Percentiles rank a stretch among this genome's conserved stretches.
phyloP scores from a whole-genome alignment of 441 rosid genomes.

The Erodium trifolium region DNA sequence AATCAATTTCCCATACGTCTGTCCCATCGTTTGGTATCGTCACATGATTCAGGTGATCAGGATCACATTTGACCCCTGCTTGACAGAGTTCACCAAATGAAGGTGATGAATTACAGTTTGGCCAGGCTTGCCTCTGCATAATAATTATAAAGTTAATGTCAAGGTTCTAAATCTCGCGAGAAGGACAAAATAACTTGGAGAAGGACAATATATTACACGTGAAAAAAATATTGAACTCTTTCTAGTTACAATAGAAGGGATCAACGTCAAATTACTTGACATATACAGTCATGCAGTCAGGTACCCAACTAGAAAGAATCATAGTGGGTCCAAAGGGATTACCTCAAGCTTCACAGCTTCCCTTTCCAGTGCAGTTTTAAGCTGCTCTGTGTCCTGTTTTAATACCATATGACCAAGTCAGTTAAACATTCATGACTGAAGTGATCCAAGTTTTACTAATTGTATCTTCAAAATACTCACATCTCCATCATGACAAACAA shows the following conservation, averaged over 20 bases:
- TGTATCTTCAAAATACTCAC: neutral
- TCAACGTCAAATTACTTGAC: neutral
- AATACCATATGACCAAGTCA: constrained; percentile 8
- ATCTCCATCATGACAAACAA: too few relatives aligned
- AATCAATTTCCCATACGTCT: constrained; percentile 70
- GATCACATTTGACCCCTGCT: constrained; percentile 24
- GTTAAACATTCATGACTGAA: neutral
- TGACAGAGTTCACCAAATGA: constrained; percentile 38
- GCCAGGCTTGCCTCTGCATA: constrained; percentile 53
- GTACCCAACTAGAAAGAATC: neutral
- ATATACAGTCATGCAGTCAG: too few relatives aligned
- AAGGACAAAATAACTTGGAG: neutral
- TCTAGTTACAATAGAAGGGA: neutral
- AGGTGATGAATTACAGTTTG: constrained; percentile 38
- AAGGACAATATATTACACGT: neutral
- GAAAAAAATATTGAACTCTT: neutral
- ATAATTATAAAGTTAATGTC: neutral
- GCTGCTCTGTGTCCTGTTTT: constrained; percentile 49
- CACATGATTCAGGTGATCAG: constrained; percentile 43
- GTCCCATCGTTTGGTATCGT: constrained; percentile 61
- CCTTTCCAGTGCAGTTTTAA: constrained; percentile 46
- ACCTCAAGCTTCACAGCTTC: constrained; percentile 61
- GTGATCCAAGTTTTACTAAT: neutral
- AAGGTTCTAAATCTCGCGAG: too few relatives aligned
- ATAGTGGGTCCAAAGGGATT: constrained; percentile 13